A percentile compares a stretch with the other conserved stretches of the same genome.
These are phyloP conservation scores for Recurvomyces mirabilis DNA, from an alignment of 495 filamentous ascomycete species.

Conservation along the genomic window DNA sequence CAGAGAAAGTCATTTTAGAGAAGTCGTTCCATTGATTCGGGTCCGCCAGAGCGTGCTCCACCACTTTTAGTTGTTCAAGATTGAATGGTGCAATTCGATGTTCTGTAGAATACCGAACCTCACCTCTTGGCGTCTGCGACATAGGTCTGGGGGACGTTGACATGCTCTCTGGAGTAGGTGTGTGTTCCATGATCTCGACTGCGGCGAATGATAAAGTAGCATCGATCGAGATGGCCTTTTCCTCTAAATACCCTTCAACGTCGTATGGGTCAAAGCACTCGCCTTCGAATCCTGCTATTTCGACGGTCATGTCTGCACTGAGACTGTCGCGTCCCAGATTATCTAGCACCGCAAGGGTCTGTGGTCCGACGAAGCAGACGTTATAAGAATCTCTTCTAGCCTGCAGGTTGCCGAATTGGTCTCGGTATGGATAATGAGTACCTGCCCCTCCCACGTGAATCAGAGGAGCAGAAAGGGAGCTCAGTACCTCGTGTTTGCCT, in stretches of 20 bases:
- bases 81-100: background rate
- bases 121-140: background rate
- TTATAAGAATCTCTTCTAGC: constrained; percentile 26
- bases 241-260: constrained; percentile 55
- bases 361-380: constrained; percentile 23
- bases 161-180: background rate
- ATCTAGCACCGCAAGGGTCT: constrained; percentile 32
- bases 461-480: constrained; percentile 53
- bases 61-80: background rate
- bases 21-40: too few relatives aligned
- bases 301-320: constrained; percentile 15
- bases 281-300: constrained; percentile 36
- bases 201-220: constrained; percentile 41
- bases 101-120: background rate
- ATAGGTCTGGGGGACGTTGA: background rate
- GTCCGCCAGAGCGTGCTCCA: background rate
- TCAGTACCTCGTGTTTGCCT: constrained; percentile 39
- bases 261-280: constrained; percentile 67
- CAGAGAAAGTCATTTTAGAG: too few relatives aligned
- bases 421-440: constrained; percentile 43
- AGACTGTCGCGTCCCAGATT: constrained; percentile 1
- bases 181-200: constrained; percentile 31
- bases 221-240: constrained; percentile 48
- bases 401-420: constrained; percentile 23
- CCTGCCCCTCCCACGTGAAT: constrained; percentile 57